Base-by-base conservation (phyloP, 768 basidiomycete genomes). In the Lactarius evosmus region DNA sequence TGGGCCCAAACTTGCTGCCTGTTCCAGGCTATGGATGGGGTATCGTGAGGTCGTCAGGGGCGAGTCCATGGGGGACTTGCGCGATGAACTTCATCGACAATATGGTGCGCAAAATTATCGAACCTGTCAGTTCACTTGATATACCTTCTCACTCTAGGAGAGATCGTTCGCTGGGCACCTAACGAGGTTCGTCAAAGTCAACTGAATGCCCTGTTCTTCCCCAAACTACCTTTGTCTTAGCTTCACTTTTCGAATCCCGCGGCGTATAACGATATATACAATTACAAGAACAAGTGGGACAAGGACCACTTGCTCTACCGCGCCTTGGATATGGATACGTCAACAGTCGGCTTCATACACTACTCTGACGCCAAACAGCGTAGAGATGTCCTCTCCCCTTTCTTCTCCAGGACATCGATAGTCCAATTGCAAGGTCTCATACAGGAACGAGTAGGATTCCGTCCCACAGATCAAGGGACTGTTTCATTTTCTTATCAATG, bases 321-420 rank as follows among this genome's bases (percentile, higher is more conserved):
- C 38, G 56, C 56, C 32, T 58, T 58, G 38, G 56, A 58, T 25
- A 7, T 40, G 38, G 56, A 58, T 38, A 25, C n/a, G 9, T 19
- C 32, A 30, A 38, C 56, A 44, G 56, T 38, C 38, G 38, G 38
- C 38, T 38, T 38, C 38, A 17, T 38, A 38, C 38, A 38, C 16
- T 38, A 38, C 38, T 17, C 38, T 38, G 38, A 38, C 16, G 38
- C 16, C 6, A 38, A 38, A 38, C 38, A 38, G 1, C 56, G 56
- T 14, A 19, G 38, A 22, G 56, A 58, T 29, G 56, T 58, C 2
- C 56, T 44, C 19, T 16, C 22, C 27, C n/a, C 56, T 11, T 38
- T 58, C 9, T 58, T 58, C 38, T 58, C 56, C 11, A 19, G 56
- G 11, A 36, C 56, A 12, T 27, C 34, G n/a, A 58, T 58, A 36